Percentiles rank a stretch among this genome's conserved stretches.
Conservation (phyloP, 1,284 basidiomycete species). For the Rhodotorula glutinis region DNA sequence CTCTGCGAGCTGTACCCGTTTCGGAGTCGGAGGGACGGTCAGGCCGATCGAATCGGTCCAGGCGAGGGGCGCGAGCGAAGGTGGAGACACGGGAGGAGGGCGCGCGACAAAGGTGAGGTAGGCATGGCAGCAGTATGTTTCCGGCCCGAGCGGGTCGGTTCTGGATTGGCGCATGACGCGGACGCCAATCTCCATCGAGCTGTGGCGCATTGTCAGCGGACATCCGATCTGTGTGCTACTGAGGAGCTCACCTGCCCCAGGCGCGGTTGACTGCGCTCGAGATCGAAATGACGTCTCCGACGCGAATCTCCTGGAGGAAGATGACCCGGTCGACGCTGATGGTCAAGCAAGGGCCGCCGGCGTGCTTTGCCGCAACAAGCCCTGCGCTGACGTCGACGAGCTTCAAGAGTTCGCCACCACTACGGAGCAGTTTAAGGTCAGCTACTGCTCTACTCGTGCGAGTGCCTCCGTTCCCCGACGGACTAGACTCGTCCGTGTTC, state of each 20-base stretch:
- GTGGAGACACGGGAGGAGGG: constrained; percentile 20
- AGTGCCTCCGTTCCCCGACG: neutral
- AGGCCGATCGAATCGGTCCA: constrained; percentile 35
- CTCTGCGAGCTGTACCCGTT: constrained; percentile 38
- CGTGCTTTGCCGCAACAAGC: constrained; percentile 48
- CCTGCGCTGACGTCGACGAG: constrained; percentile 49
- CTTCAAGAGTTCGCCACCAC: constrained; percentile 49
- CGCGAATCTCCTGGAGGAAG: constrained; percentile 43
- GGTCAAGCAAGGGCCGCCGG: constrained; percentile 48
- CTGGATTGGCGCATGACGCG: constrained; percentile 46
- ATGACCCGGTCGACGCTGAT: constrained; percentile 47
- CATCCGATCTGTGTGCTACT: too few relatives aligned
- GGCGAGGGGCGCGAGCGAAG: constrained; percentile 8
- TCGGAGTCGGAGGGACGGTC: constrained; percentile 26
- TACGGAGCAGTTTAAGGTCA: neutral
- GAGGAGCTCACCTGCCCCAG: constrained; percentile 45
- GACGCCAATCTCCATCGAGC: constrained; percentile 49
- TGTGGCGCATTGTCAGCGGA: too few relatives aligned
- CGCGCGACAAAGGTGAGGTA: constrained; percentile 50
- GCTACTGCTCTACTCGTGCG: too few relatives aligned
- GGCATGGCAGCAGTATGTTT: constrained; percentile 39
- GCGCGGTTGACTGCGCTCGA: constrained; percentile 49
- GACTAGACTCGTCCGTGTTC: constrained; percentile 43
- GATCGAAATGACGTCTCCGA: constrained; percentile 46
- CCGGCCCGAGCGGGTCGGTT: constrained; percentile 23